Evolutionary conservation across 441 rosid species (phyloP).

Genomic region (Erodium texanum): DNA sequence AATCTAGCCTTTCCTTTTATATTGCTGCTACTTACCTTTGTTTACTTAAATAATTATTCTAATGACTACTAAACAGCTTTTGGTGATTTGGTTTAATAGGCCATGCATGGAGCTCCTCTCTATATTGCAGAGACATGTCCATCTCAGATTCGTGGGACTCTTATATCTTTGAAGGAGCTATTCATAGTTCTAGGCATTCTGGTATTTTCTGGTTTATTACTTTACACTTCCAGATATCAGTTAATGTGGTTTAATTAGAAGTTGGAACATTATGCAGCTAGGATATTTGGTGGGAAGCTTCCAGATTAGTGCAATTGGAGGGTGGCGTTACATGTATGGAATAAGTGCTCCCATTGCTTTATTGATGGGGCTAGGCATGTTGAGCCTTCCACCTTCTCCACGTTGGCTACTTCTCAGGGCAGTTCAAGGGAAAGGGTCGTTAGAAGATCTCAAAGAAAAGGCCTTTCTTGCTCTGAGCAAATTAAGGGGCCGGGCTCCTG

Average conservation of each 20-base stretch:
- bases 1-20: not conserved
- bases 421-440: slow-evolving; percentile 65
- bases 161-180: slow-evolving; percentile 80
- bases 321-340: slow-evolving; percentile 96
- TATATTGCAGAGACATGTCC: slow-evolving; percentile 98
- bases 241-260: slow-evolving; percentile 12
- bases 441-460: slow-evolving; percentile 66
- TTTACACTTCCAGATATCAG: not conserved
- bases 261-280: slow-evolving; percentile 34
- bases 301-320: slow-evolving; percentile 68
- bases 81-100: slow-evolving; percentile 37
- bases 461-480: slow-evolving; percentile 67
- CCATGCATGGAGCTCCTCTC: slow-evolving; percentile 98
- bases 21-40: not conserved
- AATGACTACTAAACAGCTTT: slow-evolving; percentile 3
- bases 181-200: slow-evolving; percentile 89
- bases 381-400: slow-evolving; percentile 92
- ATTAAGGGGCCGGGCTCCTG: slow-evolving; percentile 67
- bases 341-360: slow-evolving; percentile 56
- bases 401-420: slow-evolving; percentile 96
- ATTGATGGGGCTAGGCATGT: slow-evolving; percentile 79
- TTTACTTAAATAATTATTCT: not conserved
- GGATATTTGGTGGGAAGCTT: slow-evolving; percentile 89
- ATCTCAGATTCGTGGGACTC: slow-evolving; percentile 91
- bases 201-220: slow-evolving; percentile 37